Conservation (phyloP, 2,329 filamentous ascomycete species). For the Proliferodiscus dingleyae region DNA sequence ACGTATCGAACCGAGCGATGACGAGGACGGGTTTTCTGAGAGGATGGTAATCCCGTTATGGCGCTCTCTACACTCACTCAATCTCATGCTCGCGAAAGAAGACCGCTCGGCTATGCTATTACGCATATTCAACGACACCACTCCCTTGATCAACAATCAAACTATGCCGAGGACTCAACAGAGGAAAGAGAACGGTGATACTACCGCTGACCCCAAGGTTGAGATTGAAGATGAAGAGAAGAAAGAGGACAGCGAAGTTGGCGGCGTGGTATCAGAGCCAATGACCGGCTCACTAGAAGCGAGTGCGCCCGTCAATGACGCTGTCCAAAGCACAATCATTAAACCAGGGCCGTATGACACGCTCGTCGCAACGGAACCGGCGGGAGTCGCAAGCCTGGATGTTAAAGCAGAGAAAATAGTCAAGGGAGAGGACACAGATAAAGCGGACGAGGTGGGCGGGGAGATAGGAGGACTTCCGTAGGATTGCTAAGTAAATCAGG, state of each 20-base stretch:
- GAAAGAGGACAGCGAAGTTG: constrained; percentile 22
- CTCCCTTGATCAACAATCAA: constrained; percentile 65
- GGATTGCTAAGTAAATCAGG: no score
- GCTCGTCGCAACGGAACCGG: constrained; percentile 15
- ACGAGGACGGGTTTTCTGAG: constrained; percentile 60
- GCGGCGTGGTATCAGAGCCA: no score
- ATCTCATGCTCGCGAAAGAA: constrained; percentile 98
- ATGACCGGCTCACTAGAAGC: constrained; percentile 17
- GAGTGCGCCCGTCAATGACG: constrained; percentile 14
- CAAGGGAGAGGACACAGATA: constrained; percentile 20
- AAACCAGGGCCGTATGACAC: constrained; percentile 24
- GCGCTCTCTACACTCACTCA: constrained; percentile 87
- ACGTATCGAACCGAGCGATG: constrained; percentile 69
- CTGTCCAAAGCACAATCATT: constrained; percentile 11
- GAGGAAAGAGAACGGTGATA: constrained; percentile 19
- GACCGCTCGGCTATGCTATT: constrained; percentile 89
- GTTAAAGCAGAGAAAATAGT: constrained; percentile 22
- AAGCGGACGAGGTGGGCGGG: constrained; percentile 13
- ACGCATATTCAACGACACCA: constrained; percentile 83
- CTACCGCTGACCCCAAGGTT: constrained; percentile 9
- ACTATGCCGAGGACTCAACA: constrained; percentile 22
- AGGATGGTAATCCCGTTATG: constrained; percentile 86
- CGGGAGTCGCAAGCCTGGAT: constrained; percentile 11
- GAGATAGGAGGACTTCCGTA: constrained; percentile 18
- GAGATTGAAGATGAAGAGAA: constrained; percentile 20